Evolutionary conservation across 768 basidiomycete genomes (phyloP), one percentile per base, ranked within the genome.

Genomic region (Kwoniella botswanensis): DNA sequence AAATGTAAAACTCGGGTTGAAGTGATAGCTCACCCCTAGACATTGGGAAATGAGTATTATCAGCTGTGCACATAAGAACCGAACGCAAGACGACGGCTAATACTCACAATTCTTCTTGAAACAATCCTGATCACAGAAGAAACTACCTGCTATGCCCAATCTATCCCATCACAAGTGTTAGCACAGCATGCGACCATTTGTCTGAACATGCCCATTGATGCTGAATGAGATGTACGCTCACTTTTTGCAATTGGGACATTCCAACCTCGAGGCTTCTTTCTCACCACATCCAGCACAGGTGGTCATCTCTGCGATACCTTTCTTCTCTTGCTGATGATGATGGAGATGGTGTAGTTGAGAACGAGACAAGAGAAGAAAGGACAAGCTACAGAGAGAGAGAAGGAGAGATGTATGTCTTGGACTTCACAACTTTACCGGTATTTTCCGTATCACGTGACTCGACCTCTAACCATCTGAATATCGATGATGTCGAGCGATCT

Each of bases 181-280:
- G 22, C 43, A n/a, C 15, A 55, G 26, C 64, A 44, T 56, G 11
- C 55, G 55, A 67, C 57, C 56, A 24, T 11, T 56, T 35, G 4
- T 2, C 26, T 22, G 18, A 21, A 65, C 29, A 18, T 65, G 63
- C 11, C 26, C 26, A 26, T 56, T 56, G 54, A 11, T 26, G n/a
- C 54, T 59, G 24, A 35, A 13, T 13, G 10, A 17, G 17, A 26
- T 18, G 17, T 12, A 42, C 74, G 86, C 87, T 75, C 74, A 95
- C 94, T 95, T 95, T 84, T 88, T 90, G 85, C 95, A 98, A 7
- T 93, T 93, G 0, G 95, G 95, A 77, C 95, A 98, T 84, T 97
- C 94, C 13, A 98, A 86, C 26, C 88, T 87, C 26, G 93, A 93
- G 4, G 90, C 89, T 2, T 93, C 93, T 75, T 93, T 91, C 50